Base-by-base conservation (phyloP, 2,329 filamentous ascomycete genomes). In the Sporothrix sp. region DNA sequence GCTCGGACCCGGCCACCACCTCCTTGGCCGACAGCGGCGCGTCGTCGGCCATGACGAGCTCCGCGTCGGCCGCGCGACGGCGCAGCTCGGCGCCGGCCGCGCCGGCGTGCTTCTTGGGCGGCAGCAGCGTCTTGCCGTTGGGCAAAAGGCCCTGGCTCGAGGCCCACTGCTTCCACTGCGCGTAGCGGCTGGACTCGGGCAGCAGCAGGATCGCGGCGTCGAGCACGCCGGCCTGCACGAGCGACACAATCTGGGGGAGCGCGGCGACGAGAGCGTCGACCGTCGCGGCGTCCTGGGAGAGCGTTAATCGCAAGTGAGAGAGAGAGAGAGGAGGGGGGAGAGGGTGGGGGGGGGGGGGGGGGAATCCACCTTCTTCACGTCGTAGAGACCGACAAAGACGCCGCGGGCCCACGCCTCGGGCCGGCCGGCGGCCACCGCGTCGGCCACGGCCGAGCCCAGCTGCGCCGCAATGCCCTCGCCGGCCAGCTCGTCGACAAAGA, bases 171-270 rank as follows among this genome's bases (percentile, higher is more conserved):
- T 59, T 61, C 44, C 65, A 49, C 50, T 64, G 61, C 16, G 68
- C 67, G 33, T 58, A 55, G 54, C 68, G 66, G 57, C 62, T 64
- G n/a, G 65, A 66, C 51, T 71, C 64, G 48, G 77, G 75, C 18
- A 84, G 64, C 50, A 82, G 63, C 13, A 85, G 60, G 35, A 82
- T 60, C 10, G 75, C 73, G 21, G 76, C 76, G 55, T 83, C 76
- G 58, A 81, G 68, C 43, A 75, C 71, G 54, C 72, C 72, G 16
- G 66, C 61, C 36, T 69, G 62, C 48, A 75, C 72, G 32, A 75
- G 68, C 39, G 66, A 62, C 27, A 65, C 59, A 36, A 81, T 66
- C 28, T 70, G 65, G 8, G 67, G 60, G 51, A 81, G 60, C 56
- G 68, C 69, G 6, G 67, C 60, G 50, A 70, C 59, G 36, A 81